Percentiles rank a stretch among this genome's conserved stretches.
phyloP scores from a whole-genome alignment of 192 early-diverging fungal genomes.

The Spinellus fusiger region DNA sequence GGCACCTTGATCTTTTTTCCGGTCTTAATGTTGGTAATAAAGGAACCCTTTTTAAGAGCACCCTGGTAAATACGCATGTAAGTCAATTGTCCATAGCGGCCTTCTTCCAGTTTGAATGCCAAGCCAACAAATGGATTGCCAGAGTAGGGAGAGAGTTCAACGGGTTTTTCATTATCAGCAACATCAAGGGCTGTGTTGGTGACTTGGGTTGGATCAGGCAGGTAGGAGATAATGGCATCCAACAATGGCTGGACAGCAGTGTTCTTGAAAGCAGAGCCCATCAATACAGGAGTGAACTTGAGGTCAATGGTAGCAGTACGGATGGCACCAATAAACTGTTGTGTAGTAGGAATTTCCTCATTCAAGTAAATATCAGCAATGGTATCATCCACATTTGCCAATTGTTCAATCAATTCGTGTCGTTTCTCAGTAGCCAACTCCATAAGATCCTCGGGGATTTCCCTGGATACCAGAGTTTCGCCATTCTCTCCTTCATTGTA shows the following conservation, averaged over 20 bases:
- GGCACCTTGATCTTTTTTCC: conserved; percentile 95
- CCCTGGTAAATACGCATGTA: conserved; percentile 98
- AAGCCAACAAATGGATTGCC: conserved; percentile 76
- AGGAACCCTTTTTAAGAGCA: conserved; percentile 77
- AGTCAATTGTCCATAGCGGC: conserved; percentile 93
- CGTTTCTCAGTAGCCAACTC: conserved; percentile 60
- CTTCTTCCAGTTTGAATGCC: conserved; percentile 90
- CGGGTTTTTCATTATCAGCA: conserved; percentile 52
- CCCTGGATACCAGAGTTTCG: conserved; percentile 65
- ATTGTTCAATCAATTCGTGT: conserved; percentile 66
- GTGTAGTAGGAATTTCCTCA: conserved; percentile 61
- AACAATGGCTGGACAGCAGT: conserved; percentile 75
- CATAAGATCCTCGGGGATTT: conserved; percentile 61
- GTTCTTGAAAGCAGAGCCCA: conserved; percentile 85
- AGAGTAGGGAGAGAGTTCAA: conserved; percentile 57
- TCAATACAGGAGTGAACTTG: conserved; percentile 78
- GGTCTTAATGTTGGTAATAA: conserved; percentile 81
- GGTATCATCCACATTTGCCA: conserved; percentile 80
- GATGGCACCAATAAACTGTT: conserved; percentile 69
- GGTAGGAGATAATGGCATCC: conserved; percentile 62
- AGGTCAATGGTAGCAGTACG: conserved; percentile 72
- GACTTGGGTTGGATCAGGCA: conserved; percentile 72
- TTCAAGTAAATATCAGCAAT: conserved; percentile 79
- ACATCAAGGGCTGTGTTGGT: conserved; percentile 68
- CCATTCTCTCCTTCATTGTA: conserved; percentile 89